These are phyloP conservation scores for Fusarium compactum DNA, from an alignment of 2,329 filamentous ascomycete genomes.

Conservation along the genomic window DNA sequence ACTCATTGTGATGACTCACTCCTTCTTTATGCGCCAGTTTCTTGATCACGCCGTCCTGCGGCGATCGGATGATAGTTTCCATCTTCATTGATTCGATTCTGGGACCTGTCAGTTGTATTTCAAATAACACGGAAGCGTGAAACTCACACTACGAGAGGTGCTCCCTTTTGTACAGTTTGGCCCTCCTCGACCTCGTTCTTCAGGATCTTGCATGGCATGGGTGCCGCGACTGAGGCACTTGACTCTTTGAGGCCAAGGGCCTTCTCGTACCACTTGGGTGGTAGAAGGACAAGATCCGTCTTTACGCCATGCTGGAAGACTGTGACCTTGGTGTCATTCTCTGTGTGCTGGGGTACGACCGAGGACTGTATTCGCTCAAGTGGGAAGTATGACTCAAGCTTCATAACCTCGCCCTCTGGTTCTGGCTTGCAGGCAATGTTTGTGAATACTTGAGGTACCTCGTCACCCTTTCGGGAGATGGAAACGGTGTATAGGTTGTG, in stretches of 20 bases:
- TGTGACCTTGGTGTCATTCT: slow-evolving; percentile 72
- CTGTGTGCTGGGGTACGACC: slow-evolving; percentile 70
- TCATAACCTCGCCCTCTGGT: slow-evolving; percentile 46
- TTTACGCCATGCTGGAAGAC: slow-evolving; percentile 79
- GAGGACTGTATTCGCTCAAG: slow-evolving; percentile 83
- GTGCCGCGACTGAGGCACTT: slow-evolving; percentile 85
- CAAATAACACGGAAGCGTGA: slow-evolving; percentile 40
- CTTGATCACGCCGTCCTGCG: slow-evolving; percentile 77
- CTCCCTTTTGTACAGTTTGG: slow-evolving; percentile 84
- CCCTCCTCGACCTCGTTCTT: slow-evolving; percentile 89
- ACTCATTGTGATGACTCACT: slow-evolving; percentile 60
- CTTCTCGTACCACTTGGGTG: slow-evolving; percentile 86
- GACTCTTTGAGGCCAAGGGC: slow-evolving; percentile 85
- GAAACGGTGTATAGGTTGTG: slow-evolving; percentile 61
- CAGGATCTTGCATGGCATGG: slow-evolving; percentile 97
- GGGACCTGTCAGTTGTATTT: slow-evolving; percentile 39
- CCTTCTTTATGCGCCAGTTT: slow-evolving; percentile 80
- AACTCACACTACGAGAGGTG: slow-evolving; percentile 83
- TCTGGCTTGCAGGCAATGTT: slow-evolving; percentile 59
- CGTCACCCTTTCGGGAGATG: slow-evolving; percentile 58
- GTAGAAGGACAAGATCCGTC: slow-evolving; percentile 67
- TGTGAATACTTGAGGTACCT: slow-evolving; percentile 56
- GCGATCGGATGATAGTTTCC: slow-evolving; percentile 85
- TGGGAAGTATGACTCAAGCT: slow-evolving; percentile 74
- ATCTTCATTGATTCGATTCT: slow-evolving; percentile 91